These are phyloP conservation scores for Exutisphaerella laricina DNA, from an alignment of 2,329 filamentous ascomycete species.

Conservation along the genomic window DNA sequence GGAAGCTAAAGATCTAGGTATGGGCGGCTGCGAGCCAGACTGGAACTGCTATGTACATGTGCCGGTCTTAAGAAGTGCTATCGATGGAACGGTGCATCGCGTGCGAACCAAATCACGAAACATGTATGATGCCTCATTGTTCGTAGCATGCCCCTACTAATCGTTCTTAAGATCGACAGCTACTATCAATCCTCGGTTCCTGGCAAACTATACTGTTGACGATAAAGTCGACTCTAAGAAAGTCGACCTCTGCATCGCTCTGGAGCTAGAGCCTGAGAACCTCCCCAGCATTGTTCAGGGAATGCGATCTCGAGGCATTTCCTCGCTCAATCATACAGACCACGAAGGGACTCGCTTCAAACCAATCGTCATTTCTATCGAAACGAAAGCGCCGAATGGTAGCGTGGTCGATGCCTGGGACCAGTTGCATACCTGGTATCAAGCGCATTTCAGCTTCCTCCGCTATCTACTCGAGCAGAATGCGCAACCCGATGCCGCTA, in stretches of 20 bases:
- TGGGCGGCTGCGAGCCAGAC: not conserved
- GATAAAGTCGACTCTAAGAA: not conserved
- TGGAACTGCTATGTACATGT: not conserved
- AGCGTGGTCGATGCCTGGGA: not conserved
- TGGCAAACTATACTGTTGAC: not conserved
- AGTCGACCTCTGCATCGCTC: constrained; percentile 3
- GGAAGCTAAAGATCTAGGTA: not conserved
- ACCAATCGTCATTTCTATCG: constrained; percentile 1
- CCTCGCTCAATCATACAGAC: not conserved
- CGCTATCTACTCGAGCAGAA: not conserved
- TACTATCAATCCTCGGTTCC: not conserved
- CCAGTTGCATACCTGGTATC: not conserved
- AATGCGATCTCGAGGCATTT: not conserved
- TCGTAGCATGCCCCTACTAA: no score
- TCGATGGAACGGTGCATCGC: not conserved
- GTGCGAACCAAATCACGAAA: not conserved
- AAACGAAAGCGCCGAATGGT: constrained; percentile 34
- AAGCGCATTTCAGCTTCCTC: not conserved
- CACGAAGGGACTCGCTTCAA: not conserved
- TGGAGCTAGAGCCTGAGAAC: not conserved
- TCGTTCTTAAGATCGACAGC: no score
- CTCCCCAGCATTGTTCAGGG: not conserved
- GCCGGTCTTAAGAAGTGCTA: not conserved
- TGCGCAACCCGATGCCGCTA: not conserved
- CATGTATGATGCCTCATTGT: no score